Evolutionary conservation across 1,139 yeast genomes (phyloP), one percentile per base, ranked within the genome.

Genomic region (Yamadazyma diddensiae): DNA sequence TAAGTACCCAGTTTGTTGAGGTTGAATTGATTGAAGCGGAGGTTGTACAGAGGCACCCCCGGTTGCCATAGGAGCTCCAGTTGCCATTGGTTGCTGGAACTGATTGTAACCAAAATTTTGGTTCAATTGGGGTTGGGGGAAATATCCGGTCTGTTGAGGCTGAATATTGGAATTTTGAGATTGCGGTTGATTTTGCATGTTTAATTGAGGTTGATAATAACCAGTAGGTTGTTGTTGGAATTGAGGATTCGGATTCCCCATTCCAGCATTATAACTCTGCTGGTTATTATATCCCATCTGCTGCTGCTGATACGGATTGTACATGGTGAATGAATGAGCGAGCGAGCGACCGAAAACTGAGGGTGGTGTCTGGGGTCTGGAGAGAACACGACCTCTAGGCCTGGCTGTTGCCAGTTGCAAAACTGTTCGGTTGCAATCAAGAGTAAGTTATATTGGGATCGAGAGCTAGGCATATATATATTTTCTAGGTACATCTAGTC

Each of bases 131-230:
- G 31, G 27, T 25, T 26, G 34, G 3, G 11, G 30, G 12, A 14
- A 12, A 15, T 46, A 46, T 11, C 61, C 63, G 7, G 57, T 49
- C 30, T 42, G 41, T 33, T 55, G 63, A 3, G 59, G 53, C 16
- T 42, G 43, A 28, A 47, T 80, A 18, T 15, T 15, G 15, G 8
- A 6, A 14, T 24, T 7, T 20, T 16, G 28, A 12, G 19, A 23
- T 5, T 26, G 46, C 15, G 38, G 39, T 29, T 46, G 40, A 14
- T 31, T 34, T 9, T 37, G 34, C 16, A 43, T 47, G 41, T 46
- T 74, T 11, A 78, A 79, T 57, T 73, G 77, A 1, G 71, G 54
- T 41, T 57, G 66, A 34, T 66, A 55, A 26, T 53, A 56, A 17
- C 70, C 63, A 1, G 75, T 69, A 19, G 54, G 59, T 42, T 69